Evolutionary conservation across 352 stramenopile species (phyloP), one percentile per base, ranked within the genome.

Genomic region (Globisporangium perplexum): DNA sequence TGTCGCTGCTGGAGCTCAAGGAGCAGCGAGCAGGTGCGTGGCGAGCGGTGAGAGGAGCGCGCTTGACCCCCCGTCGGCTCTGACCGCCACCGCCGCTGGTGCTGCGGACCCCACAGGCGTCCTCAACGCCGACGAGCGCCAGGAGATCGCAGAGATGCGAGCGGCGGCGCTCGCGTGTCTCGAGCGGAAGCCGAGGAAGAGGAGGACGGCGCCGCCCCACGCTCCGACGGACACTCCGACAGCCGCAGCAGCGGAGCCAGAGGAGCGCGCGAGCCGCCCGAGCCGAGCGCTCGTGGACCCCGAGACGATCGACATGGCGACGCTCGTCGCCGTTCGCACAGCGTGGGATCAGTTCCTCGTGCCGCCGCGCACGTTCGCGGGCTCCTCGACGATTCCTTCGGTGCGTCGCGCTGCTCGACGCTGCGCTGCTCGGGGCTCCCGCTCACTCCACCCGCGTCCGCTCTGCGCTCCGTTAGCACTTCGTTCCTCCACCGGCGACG

Each of bases 221-320:
- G 44, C 10, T 14, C 55, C 41, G 8, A 42, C 3, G 11, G 11
- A 17, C 6, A 14, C 39, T 7, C 3, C 12, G 1, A 41, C 17
- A 11, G 33, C 26, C 31, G 24, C 23, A 5, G 5, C 14, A 35
- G 12, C 41, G 39, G 4, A 20, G 23, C 35, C 28, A 30, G 48
- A 43, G 35, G 8, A n/a, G n/a, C n/a, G n/a, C n/a, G n/a, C n/a
- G n/a, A n/a, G 12, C 8, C 23, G 7, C 0, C 18, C 26, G n/a
- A 52, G 41, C 4, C 31, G 44, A 28, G 43, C 33, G 15, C 46
- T 76, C 5, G 43, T 50, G 3, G 68, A 73, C 28, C 65, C 68
- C 1, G 69, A 69, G 20, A 54, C 58, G 11, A 35, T 65, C n/a
- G 59, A 68, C 31, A 73, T 77, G 65, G 50, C 69, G 41, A 65